Percentiles rank a stretch among this genome's conserved stretches.
These are phyloP conservation scores for Cryphonectria japonica DNA, from an alignment of 2,329 filamentous ascomycete genomes.

Conservation along the genomic window DNA sequence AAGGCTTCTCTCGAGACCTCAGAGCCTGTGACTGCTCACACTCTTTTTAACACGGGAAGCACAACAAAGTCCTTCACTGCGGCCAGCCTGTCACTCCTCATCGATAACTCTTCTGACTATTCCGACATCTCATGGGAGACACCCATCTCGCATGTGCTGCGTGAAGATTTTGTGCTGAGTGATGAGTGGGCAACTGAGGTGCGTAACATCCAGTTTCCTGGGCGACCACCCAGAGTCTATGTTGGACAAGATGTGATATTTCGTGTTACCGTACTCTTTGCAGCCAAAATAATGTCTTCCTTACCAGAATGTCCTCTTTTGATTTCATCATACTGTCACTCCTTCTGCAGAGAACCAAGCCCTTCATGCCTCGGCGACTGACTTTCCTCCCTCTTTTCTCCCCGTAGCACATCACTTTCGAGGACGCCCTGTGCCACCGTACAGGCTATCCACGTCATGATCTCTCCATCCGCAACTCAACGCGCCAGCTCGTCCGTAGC, in stretches of 20 bases:
- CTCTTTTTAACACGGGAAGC: constrained; percentile 59
- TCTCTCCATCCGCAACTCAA: constrained; percentile 32
- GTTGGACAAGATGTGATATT: background rate
- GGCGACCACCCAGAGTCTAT: background rate
- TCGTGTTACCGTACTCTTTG: background rate
- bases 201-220: background rate
- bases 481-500: constrained; percentile 45
- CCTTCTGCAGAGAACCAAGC: background rate
- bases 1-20: constrained; percentile 36
- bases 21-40: constrained; percentile 47
- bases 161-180: constrained; percentile 55
- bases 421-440: constrained; percentile 58
- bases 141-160: constrained; percentile 50
- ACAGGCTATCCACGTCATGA: constrained; percentile 54
- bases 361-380: background rate
- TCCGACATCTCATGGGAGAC: constrained; percentile 50
- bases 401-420: constrained; percentile 51
- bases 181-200: constrained; percentile 47
- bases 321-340: background rate
- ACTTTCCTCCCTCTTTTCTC: background rate
- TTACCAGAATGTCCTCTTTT: background rate
- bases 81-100: constrained; percentile 52
- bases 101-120: constrained; percentile 47
- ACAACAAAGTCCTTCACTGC: constrained; percentile 60
- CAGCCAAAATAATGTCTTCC: background rate